These are phyloP conservation scores for Pneumocystis jirovecii DNA, from an alignment of 1,139 yeast species.

Conservation along the genomic window DNA sequence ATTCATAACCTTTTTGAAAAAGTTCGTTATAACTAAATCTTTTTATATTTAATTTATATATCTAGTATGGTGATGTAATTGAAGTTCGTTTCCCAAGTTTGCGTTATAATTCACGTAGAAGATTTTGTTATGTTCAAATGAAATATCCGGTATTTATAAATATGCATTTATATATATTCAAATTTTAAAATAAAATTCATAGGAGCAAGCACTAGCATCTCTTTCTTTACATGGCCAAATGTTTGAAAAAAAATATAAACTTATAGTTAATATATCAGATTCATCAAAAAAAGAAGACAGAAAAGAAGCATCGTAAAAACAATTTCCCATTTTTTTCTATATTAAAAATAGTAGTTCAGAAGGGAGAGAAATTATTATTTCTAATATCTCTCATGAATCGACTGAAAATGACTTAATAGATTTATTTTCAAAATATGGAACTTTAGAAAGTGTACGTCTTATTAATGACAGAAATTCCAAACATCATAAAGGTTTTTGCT, in stretches of 20 bases:
- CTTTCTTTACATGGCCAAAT: conserved; percentile 32
- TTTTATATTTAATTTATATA: conserved; percentile 23
- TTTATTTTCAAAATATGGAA: conserved; percentile 32
- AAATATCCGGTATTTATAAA: conserved; percentile 19
- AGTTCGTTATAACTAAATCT: conserved; percentile 23
- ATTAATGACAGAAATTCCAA: conserved; percentile 25
- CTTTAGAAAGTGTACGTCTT: conserved; percentile 36
- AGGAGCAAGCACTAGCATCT: conserved; percentile 36
- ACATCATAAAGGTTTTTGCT: conserved; percentile 23
- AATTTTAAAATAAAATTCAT: neutral
- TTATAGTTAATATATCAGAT: conserved; percentile 7
- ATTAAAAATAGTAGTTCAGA: conserved; percentile 19
- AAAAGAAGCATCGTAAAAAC: conserved; percentile 28
- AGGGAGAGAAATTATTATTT: conserved; percentile 37
- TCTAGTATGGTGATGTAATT: conserved; percentile 32
- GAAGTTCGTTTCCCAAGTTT: conserved; percentile 57
- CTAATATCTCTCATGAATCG: conserved; percentile 35
- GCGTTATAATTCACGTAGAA: conserved; percentile 38
- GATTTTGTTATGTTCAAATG: conserved; percentile 64
- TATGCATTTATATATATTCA: neutral
- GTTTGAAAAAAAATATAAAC: conserved; percentile 18
- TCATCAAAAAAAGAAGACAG: conserved; percentile 21
- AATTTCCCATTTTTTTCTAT: neutral
- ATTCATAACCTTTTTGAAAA: conserved; percentile 3
- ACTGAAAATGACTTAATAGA: conserved; percentile 19